Conservation (phyloP, 768 basidiomycete species). For the Chalciporus piperatus region DNA sequence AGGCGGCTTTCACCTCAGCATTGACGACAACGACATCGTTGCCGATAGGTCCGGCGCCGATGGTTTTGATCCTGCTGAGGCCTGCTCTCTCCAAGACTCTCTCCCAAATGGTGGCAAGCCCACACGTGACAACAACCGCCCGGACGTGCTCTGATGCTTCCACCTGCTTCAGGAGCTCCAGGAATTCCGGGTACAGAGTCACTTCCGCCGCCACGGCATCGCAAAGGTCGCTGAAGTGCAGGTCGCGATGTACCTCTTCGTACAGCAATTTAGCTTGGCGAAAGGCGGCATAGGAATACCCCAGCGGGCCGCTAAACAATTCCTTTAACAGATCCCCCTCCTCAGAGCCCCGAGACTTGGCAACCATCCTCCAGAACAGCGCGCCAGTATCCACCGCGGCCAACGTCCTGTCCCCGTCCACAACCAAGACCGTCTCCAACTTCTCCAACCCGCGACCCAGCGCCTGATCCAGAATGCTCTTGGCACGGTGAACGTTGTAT, state of each 20-base stretch:
- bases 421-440: conserved; percentile 11
- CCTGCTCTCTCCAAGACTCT: conserved; percentile 15
- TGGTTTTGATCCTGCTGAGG: conserved; percentile 12
- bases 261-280: conserved; percentile 10
- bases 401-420: conserved; percentile 12
- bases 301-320: conserved; percentile 13
- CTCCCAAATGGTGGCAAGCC: conserved; percentile 9
- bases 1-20: conserved; percentile 16
- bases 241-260: conserved; percentile 9
- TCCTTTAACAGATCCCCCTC: conserved; percentile 7
- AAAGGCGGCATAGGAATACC: conserved; percentile 14
- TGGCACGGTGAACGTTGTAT: conserved; percentile 13
- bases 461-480: conserved; percentile 13
- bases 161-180: conserved; percentile 16
- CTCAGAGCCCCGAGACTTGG: conserved; percentile 12
- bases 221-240: conserved; percentile 12
- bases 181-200: conserved; percentile 14
- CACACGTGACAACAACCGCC: conserved; percentile 15
- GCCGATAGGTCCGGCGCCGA: conserved; percentile 9
- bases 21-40: conserved; percentile 8
- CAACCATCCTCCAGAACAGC: conserved; percentile 13
- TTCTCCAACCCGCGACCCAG: conserved; percentile 12
- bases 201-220: conserved; percentile 13
- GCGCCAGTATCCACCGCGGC: conserved; percentile 9
- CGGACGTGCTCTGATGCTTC: conserved; percentile 16